These are phyloP conservation scores for Parafenestella ontariensis DNA, from an alignment of 2,329 filamentous ascomycete species.

Conservation along the genomic window DNA sequence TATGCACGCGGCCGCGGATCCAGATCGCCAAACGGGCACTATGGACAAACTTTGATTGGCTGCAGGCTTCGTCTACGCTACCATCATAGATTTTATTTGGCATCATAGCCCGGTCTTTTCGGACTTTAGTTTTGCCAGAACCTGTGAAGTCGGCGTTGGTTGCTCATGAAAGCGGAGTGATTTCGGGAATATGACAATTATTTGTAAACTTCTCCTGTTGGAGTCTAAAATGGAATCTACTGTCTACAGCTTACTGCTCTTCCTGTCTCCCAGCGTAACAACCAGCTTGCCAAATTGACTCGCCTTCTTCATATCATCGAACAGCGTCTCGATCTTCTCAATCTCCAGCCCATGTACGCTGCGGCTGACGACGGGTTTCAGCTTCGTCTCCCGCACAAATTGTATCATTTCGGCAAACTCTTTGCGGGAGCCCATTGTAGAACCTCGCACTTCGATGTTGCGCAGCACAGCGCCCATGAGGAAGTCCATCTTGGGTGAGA, in stretches of 20 bases:
- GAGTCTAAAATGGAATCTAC: background rate
- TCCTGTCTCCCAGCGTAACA: slow-evolving; percentile 55
- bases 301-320: slow-evolving; percentile 85
- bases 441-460: slow-evolving; percentile 85
- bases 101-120: no score
- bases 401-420: slow-evolving; percentile 92
- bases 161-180: no score
- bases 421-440: slow-evolving; percentile 87
- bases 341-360: slow-evolving; percentile 75
- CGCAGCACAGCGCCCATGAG: slow-evolving; percentile 82
- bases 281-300: slow-evolving; percentile 94
- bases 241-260: slow-evolving; percentile 42
- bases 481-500: slow-evolving; percentile 84
- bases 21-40: no score
- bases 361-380: slow-evolving; percentile 79
- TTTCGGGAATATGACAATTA: no score
- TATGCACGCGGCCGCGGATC: no score
- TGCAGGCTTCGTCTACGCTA: no score
- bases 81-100: no score
- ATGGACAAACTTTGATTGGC: no score
- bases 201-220: background rate
- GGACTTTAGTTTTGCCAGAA: no score
- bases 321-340: slow-evolving; percentile 79
- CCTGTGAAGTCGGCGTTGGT: no score
- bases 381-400: slow-evolving; percentile 76